Evolutionary conservation across 2,329 filamentous ascomycete species (phyloP).

Genomic region (Diplocarpon mali): DNA sequence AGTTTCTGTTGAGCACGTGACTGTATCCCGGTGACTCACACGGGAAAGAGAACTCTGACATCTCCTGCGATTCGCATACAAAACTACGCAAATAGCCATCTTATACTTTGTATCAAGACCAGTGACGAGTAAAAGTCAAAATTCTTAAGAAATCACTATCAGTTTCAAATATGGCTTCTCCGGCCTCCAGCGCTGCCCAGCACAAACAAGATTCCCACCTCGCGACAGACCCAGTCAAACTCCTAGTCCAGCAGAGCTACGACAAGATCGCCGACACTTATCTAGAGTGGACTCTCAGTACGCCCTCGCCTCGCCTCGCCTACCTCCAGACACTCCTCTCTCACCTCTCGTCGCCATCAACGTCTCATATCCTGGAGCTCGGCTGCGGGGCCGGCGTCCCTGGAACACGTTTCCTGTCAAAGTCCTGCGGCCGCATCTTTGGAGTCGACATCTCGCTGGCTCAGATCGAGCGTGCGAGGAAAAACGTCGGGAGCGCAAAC

Average conservation of each 20-base stretch:
- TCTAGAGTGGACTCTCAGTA: conserved; percentile 27
- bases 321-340: conserved; percentile 27
- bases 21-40: too few relatives aligned
- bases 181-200: too few relatives aligned
- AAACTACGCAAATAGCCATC: too few relatives aligned
- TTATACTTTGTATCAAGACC: too few relatives aligned
- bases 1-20: too few relatives aligned
- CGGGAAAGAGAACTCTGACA: too few relatives aligned
- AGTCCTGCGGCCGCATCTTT: conserved; percentile 23
- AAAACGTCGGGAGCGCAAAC: conserved; percentile 21
- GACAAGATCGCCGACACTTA: conserved; percentile 30
- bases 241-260: conserved; percentile 21
- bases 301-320: conserved; percentile 23
- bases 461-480: conserved; percentile 29
- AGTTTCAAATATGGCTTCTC: too few relatives aligned
- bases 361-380: conserved; percentile 28
- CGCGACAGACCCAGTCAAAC: background rate
- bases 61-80: too few relatives aligned
- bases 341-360: conserved; percentile 8
- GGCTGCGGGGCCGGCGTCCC: conserved; percentile 33
- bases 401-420: conserved; percentile 18
- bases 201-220: background rate
- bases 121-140: too few relatives aligned
- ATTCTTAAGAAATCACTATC: too few relatives aligned
- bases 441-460: conserved; percentile 33